Evolutionary conservation across 1,139 yeast genomes (phyloP).

Genomic region (Geotrichum fermentans): DNA sequence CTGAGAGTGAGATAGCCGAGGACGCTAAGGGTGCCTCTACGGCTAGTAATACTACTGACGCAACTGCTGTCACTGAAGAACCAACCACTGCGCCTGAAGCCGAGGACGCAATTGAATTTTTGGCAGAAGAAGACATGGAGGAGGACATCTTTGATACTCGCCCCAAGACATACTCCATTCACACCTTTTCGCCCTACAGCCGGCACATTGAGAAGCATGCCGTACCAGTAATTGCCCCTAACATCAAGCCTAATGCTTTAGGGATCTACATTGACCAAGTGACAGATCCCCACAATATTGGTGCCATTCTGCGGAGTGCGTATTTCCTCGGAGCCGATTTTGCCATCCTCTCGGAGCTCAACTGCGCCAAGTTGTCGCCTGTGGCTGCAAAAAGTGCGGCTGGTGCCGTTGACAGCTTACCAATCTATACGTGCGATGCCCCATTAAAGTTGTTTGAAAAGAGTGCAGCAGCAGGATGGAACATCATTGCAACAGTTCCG

Average conservation of each 20-base stretch:
- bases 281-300: constrained; percentile 86
- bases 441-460: constrained; percentile 60
- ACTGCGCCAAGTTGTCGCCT: constrained; percentile 72
- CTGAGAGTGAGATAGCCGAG: background rate
- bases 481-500: constrained; percentile 59
- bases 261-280: constrained; percentile 78
- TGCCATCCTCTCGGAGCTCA: constrained; percentile 61
- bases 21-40: background rate
- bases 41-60: background rate
- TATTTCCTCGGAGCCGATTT: constrained; percentile 83
- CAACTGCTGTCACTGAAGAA: background rate
- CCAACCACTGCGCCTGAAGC: background rate
- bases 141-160: background rate
- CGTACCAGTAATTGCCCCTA: constrained; percentile 19
- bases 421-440: constrained; percentile 52
- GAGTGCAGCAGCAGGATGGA: constrained; percentile 62
- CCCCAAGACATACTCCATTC: background rate
- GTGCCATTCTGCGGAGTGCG: constrained; percentile 79
- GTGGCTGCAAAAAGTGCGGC: constrained; percentile 68
- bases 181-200: background rate
- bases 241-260: constrained; percentile 48
- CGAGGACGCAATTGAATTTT: constrained; percentile 9
- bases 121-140: constrained; percentile 2
- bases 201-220: background rate
- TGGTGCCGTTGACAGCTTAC: constrained; percentile 79